Base-by-base conservation (phyloP, 805 yeast species). In the Kodamaea hsintzibuensis region DNA sequence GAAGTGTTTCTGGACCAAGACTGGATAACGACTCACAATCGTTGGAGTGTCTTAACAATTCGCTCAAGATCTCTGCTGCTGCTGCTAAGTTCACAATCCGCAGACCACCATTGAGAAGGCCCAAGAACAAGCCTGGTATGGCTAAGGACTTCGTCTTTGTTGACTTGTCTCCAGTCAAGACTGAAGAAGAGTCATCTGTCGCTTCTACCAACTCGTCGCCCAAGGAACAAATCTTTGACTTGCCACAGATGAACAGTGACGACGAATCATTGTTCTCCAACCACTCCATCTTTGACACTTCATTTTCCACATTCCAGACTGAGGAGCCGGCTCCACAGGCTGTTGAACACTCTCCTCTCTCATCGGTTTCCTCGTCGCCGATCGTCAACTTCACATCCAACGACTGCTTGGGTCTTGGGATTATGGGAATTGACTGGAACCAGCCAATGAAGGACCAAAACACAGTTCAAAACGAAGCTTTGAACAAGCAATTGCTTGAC, bases 71-170 rank as follows among this genome's bases (percentile, higher is more conserved):
- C 48, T 35, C 47, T 43, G 62, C 76, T 51, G 76, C 76, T 38
- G 74, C 72, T 19, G 66, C 64, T 25, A 65, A 67, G 54, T 73
- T 66, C 58, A 57, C 67, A 42, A 64, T 63, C 42, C 73, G 68
- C 56, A 71, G 75, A 55, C 74, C 77, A 10, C 78, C 78, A 14
- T 67, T 68, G 52, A 73, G 68, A 58, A 73, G 80, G 62, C 80
- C 80, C 33, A 75, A 72, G 66, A 67, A 71, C 59, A 71, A 67
- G 61, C 79, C 79, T 7, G 80, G 80, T 2, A 71, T 68, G 68
- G 78, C 77, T 49, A 74, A 72, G 62, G 78, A 74, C 58, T 76
- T 75, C 56, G 78, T 76, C 16, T 76, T 76, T 58, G 80, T 76
- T 43, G 79, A 76, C 59, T 72, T 76, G 58, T 72, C 78, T 16